Conservation (phyloP, 768 basidiomycete genomes). For the Coprinopsis strossmayeri region DNA sequence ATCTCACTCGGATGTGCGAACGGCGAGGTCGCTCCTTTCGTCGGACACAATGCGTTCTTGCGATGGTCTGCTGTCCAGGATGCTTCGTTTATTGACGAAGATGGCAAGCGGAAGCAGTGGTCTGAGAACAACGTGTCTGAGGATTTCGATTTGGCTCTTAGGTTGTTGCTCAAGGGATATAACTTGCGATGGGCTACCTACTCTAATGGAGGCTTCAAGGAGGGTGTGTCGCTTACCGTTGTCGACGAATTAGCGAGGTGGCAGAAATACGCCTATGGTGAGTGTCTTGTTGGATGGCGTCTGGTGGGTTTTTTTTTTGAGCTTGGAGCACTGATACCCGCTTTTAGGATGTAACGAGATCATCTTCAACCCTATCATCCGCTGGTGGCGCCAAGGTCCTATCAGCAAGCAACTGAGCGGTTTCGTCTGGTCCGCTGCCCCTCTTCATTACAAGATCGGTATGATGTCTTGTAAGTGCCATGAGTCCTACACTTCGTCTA, state of each 20-base stretch:
- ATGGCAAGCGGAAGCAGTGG: constrained; percentile 67
- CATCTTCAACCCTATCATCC: constrained; percentile 75
- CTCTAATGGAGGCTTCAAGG: constrained; percentile 79
- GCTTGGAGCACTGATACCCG: constrained; percentile 11
- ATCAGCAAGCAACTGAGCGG: constrained; percentile 68
- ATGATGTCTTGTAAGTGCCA: constrained; percentile 59
- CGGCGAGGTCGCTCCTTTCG: constrained; percentile 78
- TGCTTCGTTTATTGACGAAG: constrained; percentile 64
- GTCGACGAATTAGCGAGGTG: constrained; percentile 88
- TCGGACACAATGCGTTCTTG: constrained; percentile 83
- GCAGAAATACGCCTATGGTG: constrained; percentile 70
- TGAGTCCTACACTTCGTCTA: constrained; percentile 6
- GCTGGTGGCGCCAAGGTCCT: constrained; percentile 74
- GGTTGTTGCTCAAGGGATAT: constrained; percentile 64
- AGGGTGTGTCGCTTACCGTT: constrained; percentile 80
- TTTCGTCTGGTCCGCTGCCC: constrained; percentile 72
- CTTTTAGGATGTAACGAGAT: constrained; percentile 59
- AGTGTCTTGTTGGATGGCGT: constrained; percentile 8
- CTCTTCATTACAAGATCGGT: constrained; percentile 76
- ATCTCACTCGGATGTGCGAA: constrained; percentile 76
- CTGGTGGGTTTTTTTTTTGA: constrained; percentile 2
- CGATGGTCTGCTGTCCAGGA: constrained; percentile 87
- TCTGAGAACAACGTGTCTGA: constrained; percentile 72
- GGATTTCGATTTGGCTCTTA: constrained; percentile 73
- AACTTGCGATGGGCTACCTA: constrained; percentile 82